Evolutionary conservation across 1,284 basidiomycete genomes (phyloP).

Genomic region (Takashimella koratensis): DNA sequence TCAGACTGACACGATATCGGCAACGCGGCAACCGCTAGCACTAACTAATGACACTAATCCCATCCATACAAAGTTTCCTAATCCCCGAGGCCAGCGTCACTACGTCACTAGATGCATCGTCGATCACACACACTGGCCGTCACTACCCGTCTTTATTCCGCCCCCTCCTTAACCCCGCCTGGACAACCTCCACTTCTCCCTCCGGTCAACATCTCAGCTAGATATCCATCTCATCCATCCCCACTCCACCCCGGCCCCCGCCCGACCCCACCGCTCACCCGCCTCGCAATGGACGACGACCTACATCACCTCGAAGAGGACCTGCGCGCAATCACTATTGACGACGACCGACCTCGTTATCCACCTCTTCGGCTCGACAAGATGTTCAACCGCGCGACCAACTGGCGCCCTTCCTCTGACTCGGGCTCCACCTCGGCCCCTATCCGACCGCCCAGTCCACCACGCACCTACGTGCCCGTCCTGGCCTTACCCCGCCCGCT

Average conservation of each 20-base stretch:
- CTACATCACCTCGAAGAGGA: constrained; percentile 17
- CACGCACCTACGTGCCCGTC: constrained; percentile 9
- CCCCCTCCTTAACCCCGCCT: too few species aligned
- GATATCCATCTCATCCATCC: not conserved
- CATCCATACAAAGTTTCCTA: too few species aligned
- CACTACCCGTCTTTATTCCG: too few species aligned
- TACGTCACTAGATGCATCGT: too few species aligned
- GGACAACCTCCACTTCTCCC: not conserved
- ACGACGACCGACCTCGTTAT: constrained; percentile 25
- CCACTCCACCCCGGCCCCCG: not conserved
- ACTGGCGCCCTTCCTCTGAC: constrained; percentile 16
- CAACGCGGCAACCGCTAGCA: too few species aligned
- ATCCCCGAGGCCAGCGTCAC: too few species aligned
- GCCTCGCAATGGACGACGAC: constrained; percentile 3
- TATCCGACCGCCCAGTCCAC: constrained; percentile 26
- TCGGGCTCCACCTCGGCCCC: constrained; percentile 16
- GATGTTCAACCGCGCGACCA: constrained; percentile 31
- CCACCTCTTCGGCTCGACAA: constrained; percentile 34
- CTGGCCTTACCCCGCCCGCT: constrained; percentile 30
- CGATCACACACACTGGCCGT: too few species aligned
- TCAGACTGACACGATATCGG: too few species aligned
- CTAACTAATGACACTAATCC: too few species aligned
- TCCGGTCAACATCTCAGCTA: not conserved
- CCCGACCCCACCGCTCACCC: not conserved
- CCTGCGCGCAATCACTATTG: constrained; percentile 27